Evolutionary conservation across 495 filamentous ascomycete species (phyloP).

Genomic region (Mytilinidion resinicola): DNA sequence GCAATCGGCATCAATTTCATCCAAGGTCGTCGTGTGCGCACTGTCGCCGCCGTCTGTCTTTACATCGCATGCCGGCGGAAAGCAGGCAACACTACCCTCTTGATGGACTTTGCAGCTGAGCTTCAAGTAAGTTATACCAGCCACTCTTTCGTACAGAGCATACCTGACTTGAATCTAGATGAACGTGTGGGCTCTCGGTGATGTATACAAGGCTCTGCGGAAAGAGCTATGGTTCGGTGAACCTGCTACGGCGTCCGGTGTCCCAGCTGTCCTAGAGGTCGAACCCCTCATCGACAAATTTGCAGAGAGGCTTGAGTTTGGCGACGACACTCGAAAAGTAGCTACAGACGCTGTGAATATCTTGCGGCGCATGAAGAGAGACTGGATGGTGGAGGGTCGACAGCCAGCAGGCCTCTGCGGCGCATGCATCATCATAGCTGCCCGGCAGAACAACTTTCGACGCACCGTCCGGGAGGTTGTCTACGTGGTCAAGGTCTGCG

Average conservation of each 20-base stretch:
- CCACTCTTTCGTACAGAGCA: not conserved
- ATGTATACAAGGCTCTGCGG: slow-evolving; percentile 71
- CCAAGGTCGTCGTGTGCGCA: slow-evolving; percentile 77
- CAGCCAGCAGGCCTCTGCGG: slow-evolving; percentile 91
- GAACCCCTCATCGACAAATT: slow-evolving; percentile 87
- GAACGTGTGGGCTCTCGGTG: slow-evolving; percentile 87
- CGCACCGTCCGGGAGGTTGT: slow-evolving; percentile 88
- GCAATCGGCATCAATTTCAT: slow-evolving; percentile 74
- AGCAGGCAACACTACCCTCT: slow-evolving; percentile 59
- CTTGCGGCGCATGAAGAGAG: slow-evolving; percentile 83
- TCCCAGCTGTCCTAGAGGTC: slow-evolving; percentile 56
- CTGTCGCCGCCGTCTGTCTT: slow-evolving; percentile 76
- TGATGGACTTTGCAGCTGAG: slow-evolving; percentile 92
- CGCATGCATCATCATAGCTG: slow-evolving; percentile 87
- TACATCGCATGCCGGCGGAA: slow-evolving; percentile 76
- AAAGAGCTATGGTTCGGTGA: slow-evolving; percentile 53
- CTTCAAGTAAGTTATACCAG: slow-evolving; percentile 43
- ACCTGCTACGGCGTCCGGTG: slow-evolving; percentile 40
- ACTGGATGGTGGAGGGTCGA: slow-evolving; percentile 93
- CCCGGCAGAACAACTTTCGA: slow-evolving; percentile 95
- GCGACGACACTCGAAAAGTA: slow-evolving; percentile 64
- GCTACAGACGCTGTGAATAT: slow-evolving; percentile 80
- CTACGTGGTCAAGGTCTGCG: slow-evolving; percentile 91
- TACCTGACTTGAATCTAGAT: slow-evolving; percentile 45
- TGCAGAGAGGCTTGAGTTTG: slow-evolving; percentile 83